Conservation (phyloP, 805 yeast genomes). For the Kodamaea neixiangensis region DNA sequence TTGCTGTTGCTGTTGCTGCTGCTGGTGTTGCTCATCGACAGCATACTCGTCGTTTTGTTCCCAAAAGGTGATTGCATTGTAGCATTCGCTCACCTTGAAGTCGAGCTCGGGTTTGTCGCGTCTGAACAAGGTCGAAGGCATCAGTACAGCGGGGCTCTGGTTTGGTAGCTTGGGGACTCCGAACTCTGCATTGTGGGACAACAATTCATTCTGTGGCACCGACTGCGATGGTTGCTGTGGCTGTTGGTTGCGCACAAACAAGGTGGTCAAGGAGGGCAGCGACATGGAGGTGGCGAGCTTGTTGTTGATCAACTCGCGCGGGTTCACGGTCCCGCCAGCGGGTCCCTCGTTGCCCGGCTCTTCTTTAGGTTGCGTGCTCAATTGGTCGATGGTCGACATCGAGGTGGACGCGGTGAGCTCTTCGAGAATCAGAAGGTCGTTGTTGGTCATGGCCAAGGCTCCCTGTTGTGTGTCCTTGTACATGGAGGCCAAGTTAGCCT, state of each 20-base stretch:
- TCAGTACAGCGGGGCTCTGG: conserved; percentile 7
- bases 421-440: conserved; percentile 3
- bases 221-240: background rate
- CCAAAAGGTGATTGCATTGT: conserved; percentile 41
- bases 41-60: conserved; percentile 11
- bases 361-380: background rate
- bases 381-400: background rate
- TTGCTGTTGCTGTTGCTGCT: background rate
- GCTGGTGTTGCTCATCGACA: conserved; percentile 6
- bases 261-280: conserved; percentile 11
- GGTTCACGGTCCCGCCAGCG: conserved; percentile 17
- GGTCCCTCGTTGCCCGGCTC: conserved; percentile 3
- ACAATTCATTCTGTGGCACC: background rate
- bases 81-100: conserved; percentile 38
- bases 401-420: conserved; percentile 3
- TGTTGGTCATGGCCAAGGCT: background rate
- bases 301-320: conserved; percentile 15
- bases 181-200: conserved; percentile 3
- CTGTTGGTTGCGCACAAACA: conserved; percentile 7
- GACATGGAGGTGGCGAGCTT: conserved; percentile 12
- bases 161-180: conserved; percentile 13
- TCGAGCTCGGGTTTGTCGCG: conserved; percentile 15
- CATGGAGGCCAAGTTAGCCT: background rate
- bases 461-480: background rate
- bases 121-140: conserved; percentile 6